These are phyloP conservation scores for Dioscorea alata DNA, from an alignment of 106 monocot species.

Conservation along the genomic window DNA sequence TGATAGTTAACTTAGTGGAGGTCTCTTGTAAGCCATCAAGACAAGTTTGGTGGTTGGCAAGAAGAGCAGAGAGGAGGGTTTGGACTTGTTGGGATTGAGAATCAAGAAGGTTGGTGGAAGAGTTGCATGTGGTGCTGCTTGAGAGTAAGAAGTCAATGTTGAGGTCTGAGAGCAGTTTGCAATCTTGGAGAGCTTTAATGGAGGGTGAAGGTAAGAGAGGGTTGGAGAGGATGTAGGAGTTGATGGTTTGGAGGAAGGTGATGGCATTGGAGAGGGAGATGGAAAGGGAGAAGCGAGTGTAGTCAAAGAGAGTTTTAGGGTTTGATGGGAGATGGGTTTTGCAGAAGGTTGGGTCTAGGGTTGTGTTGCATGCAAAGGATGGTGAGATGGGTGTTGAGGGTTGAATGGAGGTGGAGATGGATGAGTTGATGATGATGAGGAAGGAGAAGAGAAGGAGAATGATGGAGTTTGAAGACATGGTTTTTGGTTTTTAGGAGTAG, in stretches of 20 bases:
- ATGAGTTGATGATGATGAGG: slow-evolving; percentile 1
- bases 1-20: slow-evolving; percentile 2
- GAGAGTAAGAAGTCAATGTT: slow-evolving; percentile 19
- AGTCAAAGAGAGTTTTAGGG: slow-evolving; percentile 33
- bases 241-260: slow-evolving; percentile 24
- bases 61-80: slow-evolving; percentile 20
- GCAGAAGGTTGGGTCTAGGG: slow-evolving; percentile 49
- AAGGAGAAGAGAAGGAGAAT: slow-evolving; percentile 7
- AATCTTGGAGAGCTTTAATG: slow-evolving; percentile 21
- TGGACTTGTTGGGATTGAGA: slow-evolving; percentile 6
- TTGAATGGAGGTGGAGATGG: slow-evolving; percentile 1
- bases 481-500: neutral
- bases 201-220: neutral
- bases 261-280: slow-evolving; percentile 35
- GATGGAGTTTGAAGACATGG: slow-evolving; percentile 1
- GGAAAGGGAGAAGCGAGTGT: slow-evolving; percentile 42
- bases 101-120: slow-evolving; percentile 3
- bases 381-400: slow-evolving; percentile 29
- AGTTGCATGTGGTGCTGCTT: slow-evolving; percentile 1
- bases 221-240: slow-evolving; percentile 3
- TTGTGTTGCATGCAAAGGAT: slow-evolving; percentile 31
- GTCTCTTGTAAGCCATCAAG: slow-evolving; percentile 17
- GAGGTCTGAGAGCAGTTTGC: slow-evolving; percentile 15
- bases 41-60: slow-evolving; percentile 32
- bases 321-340: slow-evolving; percentile 25